Percentiles rank a stretch among this genome's conserved stretches.
Evolutionary conservation across 2,329 filamentous ascomycete species (phyloP).

Genomic region (Mariannaea elegans): DNA sequence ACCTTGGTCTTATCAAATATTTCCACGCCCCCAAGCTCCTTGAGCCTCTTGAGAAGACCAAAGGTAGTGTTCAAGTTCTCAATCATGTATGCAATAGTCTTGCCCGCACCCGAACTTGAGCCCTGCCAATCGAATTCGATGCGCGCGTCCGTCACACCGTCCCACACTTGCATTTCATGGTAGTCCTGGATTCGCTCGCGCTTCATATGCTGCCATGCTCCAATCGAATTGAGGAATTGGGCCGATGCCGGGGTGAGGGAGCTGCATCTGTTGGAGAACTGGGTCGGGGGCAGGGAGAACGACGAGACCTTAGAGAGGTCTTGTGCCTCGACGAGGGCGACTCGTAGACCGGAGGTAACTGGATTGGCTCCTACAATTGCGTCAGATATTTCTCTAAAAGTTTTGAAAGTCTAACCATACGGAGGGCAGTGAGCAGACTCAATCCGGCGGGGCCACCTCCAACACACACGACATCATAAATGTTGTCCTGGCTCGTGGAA

Average conservation of each 20-base stretch:
- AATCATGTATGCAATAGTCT: slow-evolving; percentile 92
- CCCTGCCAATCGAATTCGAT: slow-evolving; percentile 86
- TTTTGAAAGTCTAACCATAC: slow-evolving; percentile 52
- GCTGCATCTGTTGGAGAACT: slow-evolving; percentile 94
- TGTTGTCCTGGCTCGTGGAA: slow-evolving; percentile 65
- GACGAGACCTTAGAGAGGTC: slow-evolving; percentile 75
- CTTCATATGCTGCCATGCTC: slow-evolving; percentile 83
- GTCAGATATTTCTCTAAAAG: background rate
- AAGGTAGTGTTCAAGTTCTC: slow-evolving; percentile 92
- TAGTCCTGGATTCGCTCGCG: slow-evolving; percentile 82
- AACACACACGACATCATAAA: slow-evolving; percentile 94
- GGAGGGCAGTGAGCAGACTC: slow-evolving; percentile 79
- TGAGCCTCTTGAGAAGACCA: slow-evolving; percentile 76
- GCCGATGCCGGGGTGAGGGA: slow-evolving; percentile 91
- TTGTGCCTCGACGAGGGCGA: slow-evolving; percentile 91
- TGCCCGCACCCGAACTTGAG: slow-evolving; percentile 53
- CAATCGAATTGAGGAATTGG: slow-evolving; percentile 82
- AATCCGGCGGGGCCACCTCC: slow-evolving; percentile 90
- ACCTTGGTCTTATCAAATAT: slow-evolving; percentile 82
- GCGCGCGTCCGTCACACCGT: slow-evolving; percentile 85
- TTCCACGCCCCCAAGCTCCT: slow-evolving; percentile 73
- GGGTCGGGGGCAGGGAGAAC: slow-evolving; percentile 71
- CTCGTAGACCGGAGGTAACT: slow-evolving; percentile 77
- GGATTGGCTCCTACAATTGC: slow-evolving; percentile 72
- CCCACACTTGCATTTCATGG: slow-evolving; percentile 98